A percentile compares a stretch with the other conserved stretches of the same genome.
phyloP scores from a whole-genome alignment of 805 yeast genomes.

The Kazachstania africana region DNA sequence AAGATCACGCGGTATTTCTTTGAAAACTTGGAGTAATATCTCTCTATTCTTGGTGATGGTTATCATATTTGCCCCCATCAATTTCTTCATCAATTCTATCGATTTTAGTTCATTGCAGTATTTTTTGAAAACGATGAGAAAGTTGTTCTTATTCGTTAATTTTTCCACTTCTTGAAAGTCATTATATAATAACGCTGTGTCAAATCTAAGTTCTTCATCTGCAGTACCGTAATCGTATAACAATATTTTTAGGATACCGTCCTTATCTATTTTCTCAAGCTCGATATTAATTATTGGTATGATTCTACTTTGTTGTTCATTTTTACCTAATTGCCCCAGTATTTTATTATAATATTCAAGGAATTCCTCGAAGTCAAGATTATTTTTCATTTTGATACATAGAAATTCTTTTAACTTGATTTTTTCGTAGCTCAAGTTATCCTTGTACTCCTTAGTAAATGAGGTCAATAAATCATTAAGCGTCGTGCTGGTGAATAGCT shows the following conservation, averaged over 20 bases:
- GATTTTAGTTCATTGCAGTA: too few species aligned
- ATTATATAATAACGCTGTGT: slow-evolving; percentile 11
- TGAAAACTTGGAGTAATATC: too few species aligned
- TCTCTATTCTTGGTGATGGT: too few species aligned
- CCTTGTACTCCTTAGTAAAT: slow-evolving; percentile 12
- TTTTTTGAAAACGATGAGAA: slow-evolving; percentile 8
- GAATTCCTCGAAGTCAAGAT: slow-evolving; percentile 5
- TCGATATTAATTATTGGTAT: slow-evolving; percentile 2
- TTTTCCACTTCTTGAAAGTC: slow-evolving; percentile 19
- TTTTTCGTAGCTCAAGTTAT: slow-evolving; percentile 17
- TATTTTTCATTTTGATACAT: slow-evolving; percentile 9
- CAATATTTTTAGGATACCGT: slow-evolving; percentile 5
- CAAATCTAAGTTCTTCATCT: slow-evolving; percentile 6
- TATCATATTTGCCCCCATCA: too few species aligned
- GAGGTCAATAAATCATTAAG: slow-evolving; percentile 11
- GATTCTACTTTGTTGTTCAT: too few species aligned
- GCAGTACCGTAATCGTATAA: slow-evolving; percentile 2
- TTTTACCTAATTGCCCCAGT: too few species aligned
- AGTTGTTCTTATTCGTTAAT: slow-evolving; percentile 5
- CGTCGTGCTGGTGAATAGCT: slow-evolving; percentile 6
- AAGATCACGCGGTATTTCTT: too few species aligned
- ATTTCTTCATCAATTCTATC: too few species aligned
- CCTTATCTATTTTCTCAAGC: slow-evolving; percentile 13
- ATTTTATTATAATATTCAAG: slow-evolving; percentile 4
- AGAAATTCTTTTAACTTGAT: slow-evolving; percentile 11